These are phyloP conservation scores for Melanomma pulvis-pyrius DNA, from an alignment of 495 filamentous ascomycete genomes.

Conservation along the genomic window DNA sequence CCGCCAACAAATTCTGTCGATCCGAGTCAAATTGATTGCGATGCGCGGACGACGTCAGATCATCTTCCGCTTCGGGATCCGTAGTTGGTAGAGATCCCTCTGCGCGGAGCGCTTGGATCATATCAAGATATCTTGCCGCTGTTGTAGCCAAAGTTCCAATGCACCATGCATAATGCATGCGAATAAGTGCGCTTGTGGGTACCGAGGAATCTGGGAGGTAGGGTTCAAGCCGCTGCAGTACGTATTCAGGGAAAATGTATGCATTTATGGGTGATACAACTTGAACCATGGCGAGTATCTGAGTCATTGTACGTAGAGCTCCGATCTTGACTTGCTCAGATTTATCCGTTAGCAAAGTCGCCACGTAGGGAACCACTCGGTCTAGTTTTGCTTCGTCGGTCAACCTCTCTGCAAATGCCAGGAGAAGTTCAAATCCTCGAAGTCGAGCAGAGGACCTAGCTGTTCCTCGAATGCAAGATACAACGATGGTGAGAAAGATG, in stretches of 20 bases:
- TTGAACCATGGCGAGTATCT: constrained; percentile 82
- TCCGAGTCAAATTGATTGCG: constrained; percentile 83
- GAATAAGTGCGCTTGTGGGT: constrained; percentile 65
- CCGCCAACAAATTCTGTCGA: constrained; percentile 70
- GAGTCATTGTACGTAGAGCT: constrained; percentile 81
- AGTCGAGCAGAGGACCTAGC: constrained; percentile 83
- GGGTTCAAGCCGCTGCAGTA: constrained; percentile 78
- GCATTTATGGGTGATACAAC: constrained; percentile 93
- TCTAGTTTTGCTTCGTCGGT: constrained; percentile 98
- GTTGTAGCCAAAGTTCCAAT: constrained; percentile 90
- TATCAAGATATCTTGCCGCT: constrained; percentile 80
- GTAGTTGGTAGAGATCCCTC: constrained; percentile 78
- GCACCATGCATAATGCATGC: constrained; percentile 89
- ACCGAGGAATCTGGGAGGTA: constrained; percentile 63
- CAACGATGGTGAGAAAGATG: constrained; percentile 86
- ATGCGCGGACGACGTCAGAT: constrained; percentile 61
- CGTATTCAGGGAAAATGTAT: constrained; percentile 92
- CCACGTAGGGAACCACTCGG: constrained; percentile 86
- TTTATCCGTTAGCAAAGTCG: constrained; percentile 77
- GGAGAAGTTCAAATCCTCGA: constrained; percentile 87
- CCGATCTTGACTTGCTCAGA: constrained; percentile 80
- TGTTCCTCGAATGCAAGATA: constrained; percentile 85
- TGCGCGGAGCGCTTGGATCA: constrained; percentile 83
- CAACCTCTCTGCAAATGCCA: constrained; percentile 87
- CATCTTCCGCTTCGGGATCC: constrained; percentile 78